Evolutionary conservation across 495 filamentous ascomycete genomes (phyloP).

Genomic region (Hypomontagnella monticulosa): DNA sequence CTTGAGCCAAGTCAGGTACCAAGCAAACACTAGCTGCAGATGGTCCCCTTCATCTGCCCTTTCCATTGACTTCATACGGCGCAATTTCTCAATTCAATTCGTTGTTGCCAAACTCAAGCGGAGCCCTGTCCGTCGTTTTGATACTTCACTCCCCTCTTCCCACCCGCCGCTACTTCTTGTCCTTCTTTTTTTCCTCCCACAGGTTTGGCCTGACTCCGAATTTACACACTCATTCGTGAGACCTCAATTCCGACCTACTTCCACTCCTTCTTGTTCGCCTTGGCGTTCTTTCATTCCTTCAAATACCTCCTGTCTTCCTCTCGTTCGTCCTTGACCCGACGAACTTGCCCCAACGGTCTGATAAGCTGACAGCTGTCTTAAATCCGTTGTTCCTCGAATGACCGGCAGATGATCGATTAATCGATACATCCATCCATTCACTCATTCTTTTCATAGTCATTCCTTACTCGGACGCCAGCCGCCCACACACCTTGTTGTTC

Average conservation of each 20-base stretch:
- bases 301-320: slow-evolving; percentile 36
- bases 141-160: slow-evolving; percentile 48
- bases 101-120: slow-evolving; percentile 6
- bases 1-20: slow-evolving; percentile 34
- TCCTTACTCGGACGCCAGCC: slow-evolving; percentile 49
- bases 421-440: slow-evolving; percentile 37
- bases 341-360: slow-evolving; percentile 19
- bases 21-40: slow-evolving; percentile 22
- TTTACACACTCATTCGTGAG: slow-evolving; percentile 42
- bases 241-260: slow-evolving; percentile 37
- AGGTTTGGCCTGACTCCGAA: slow-evolving; percentile 44
- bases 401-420: slow-evolving; percentile 39
- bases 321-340: slow-evolving; percentile 31
- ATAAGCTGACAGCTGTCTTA: slow-evolving; percentile 2
- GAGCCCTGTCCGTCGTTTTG: slow-evolving; percentile 36
- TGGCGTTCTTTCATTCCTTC: slow-evolving; percentile 54
- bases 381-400: slow-evolving; percentile 18
- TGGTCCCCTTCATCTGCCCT: slow-evolving; percentile 33
- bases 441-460: slow-evolving; percentile 42
- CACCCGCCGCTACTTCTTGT: slow-evolving; percentile 33
- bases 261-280: slow-evolving; percentile 43
- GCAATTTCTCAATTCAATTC: slow-evolving; percentile 14
- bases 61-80: slow-evolving; percentile 25
- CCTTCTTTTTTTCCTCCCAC: slow-evolving; percentile 42
- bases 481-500: slow-evolving; percentile 37